Percentiles rank a stretch among this genome's conserved stretches.
Evolutionary conservation across 306 rosid genomes (phyloP).

Genomic region (Calophaca sinica): DNA sequence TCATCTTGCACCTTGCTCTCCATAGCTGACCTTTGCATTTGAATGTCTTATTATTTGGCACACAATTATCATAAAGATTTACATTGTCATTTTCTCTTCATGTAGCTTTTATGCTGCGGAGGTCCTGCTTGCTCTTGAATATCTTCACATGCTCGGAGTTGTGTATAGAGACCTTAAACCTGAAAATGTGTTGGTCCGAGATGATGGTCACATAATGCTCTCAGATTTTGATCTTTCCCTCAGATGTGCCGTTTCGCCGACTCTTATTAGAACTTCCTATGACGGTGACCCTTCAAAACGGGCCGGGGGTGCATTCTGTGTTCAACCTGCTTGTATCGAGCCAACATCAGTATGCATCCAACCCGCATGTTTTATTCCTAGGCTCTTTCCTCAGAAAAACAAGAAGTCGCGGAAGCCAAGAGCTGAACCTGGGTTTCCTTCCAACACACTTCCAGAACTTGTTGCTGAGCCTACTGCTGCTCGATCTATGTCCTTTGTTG

Average conservation of each 20-base stretch:
- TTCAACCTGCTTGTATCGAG: constrained; percentile 95
- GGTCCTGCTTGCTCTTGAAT: constrained; percentile 93
- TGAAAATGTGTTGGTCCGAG: constrained; percentile 96
- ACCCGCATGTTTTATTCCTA: constrained; percentile 92
- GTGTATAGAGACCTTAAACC: constrained; percentile 98
- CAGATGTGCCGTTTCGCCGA: constrained; percentile 88
- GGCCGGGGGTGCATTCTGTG: constrained; percentile 85
- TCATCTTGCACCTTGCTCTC: not conserved
- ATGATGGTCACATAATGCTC: constrained; percentile 99
- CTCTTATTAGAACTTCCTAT: constrained; percentile 72
- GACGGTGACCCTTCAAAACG: constrained; percentile 88
- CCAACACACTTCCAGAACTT: constrained; percentile 88
- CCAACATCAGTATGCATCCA: constrained; percentile 93
- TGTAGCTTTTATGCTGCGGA: constrained; percentile 98
- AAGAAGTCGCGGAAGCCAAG: constrained; percentile 73
- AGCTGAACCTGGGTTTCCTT: constrained; percentile 66
- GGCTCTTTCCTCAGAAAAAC: constrained; percentile 84
- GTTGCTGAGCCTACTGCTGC: constrained; percentile 98
- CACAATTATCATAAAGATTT: not conserved
- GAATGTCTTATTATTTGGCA: not conserved
- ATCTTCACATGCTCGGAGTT: constrained; percentile 99
- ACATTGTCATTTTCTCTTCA: constrained; percentile 35
- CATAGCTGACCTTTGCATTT: constrained; percentile 7
- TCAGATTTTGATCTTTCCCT: constrained; percentile 98
- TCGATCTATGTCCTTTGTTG: constrained; percentile 97